Conservation (phyloP, 176 grass and related monocot species). For the Hordeum marinum region DNA sequence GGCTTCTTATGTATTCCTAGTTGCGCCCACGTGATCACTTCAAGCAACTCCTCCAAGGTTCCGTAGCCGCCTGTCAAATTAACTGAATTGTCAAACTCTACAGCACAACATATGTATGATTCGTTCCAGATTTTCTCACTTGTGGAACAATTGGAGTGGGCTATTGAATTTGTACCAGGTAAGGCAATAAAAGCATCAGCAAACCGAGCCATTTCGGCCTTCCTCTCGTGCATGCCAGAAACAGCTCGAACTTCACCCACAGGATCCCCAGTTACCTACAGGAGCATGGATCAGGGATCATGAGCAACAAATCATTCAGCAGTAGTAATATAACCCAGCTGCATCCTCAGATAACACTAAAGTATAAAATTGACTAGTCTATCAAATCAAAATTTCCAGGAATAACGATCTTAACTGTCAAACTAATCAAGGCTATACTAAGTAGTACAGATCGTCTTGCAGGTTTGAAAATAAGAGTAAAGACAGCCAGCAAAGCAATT, state of each 20-base stretch:
- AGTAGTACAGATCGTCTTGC: neutral
- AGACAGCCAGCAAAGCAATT: neutral
- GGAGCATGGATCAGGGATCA: neutral
- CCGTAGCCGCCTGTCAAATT: slow-evolving; percentile 70
- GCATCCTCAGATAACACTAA: neutral
- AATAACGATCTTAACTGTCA: neutral
- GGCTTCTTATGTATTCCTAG: slow-evolving; percentile 96
- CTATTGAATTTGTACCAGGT: slow-evolving; percentile 59
- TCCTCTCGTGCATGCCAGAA: slow-evolving; percentile 88
- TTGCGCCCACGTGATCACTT: slow-evolving; percentile 92
- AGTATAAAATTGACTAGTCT: neutral
- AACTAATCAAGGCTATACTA: neutral
- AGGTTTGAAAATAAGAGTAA: neutral
- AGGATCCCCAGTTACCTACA: slow-evolving; percentile 68
- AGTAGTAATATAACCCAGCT: neutral
- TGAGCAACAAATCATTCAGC: neutral
- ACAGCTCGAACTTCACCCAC: slow-evolving; percentile 86
- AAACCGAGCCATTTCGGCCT: slow-evolving; percentile 84
- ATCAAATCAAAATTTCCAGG: neutral
- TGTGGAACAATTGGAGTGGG: neutral
- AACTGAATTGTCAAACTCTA: neutral
- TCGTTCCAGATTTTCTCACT: neutral
- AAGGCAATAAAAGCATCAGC: slow-evolving; percentile 97
- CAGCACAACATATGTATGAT: neutral
- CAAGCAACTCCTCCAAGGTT: slow-evolving; percentile 90